Base-by-base conservation (phyloP, 2,329 filamentous ascomycete genomes). In the Xylaria sp. region DNA sequence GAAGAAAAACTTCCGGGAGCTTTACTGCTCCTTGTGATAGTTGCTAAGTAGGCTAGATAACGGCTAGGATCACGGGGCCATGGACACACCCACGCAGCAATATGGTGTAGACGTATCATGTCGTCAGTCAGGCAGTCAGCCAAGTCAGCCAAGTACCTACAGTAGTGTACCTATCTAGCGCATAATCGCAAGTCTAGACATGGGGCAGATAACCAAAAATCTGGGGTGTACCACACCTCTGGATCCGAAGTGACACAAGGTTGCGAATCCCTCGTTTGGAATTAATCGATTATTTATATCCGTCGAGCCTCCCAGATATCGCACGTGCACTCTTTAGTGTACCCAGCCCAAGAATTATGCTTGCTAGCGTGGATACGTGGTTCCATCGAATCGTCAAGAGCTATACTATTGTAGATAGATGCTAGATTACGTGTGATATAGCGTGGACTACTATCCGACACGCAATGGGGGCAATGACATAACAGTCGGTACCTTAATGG, bases 241-340 rank as follows among this genome's bases (percentile, higher is more conserved):
- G 56, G 56, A 59, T 44, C 56, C 56, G 56, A 46, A n/a, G 56
- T 46, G 56, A 31, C 56, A 33, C 56, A 59, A 46, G 56, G 56
- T 59, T 59, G 23, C 26, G 56, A 46, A 59, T 59, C 56, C 56
- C 17, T 59, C 56, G 56, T 59, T 59, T 59, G 23, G 20, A 46
- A 33, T 17, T 46, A 40, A 44, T 59, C 15, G 38, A n/a, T 58
- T 44, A 46, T 44, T 46, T 59, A 42, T 57, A 40, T 38, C 31
- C 36, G 9, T 6, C 15, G 13, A 49, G 6, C 13, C 49, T 15
- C 48, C 49, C 26, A 53, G 9, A 53, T n/a, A 53, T 53, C 26
- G 10, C 49, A 53, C 49, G 49, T 53, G 49, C 49, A 3, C 15
- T n/a, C 26, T n/a, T 33, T 53, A 33, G 49, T 53, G 49, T 33